Base-by-base conservation (phyloP, 805 yeast species). In the Yarrowia divulgata region DNA sequence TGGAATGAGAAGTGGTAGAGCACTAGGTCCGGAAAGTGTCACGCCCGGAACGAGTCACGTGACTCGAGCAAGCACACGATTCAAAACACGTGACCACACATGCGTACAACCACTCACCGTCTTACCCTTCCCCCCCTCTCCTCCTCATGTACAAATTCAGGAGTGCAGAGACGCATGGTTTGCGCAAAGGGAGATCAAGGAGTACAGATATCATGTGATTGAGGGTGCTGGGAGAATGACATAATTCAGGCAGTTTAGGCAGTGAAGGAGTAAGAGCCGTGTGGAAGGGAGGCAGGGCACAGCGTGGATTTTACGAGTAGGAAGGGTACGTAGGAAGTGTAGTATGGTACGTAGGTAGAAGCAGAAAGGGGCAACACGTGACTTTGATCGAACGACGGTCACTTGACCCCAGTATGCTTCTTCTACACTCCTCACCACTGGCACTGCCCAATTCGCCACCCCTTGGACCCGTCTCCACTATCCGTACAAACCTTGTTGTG, bases 121-220 rank as follows among this genome's bases (percentile, higher is more conserved):
- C 42, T 39, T 39, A 39, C 42, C 16, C 42, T 10, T 1, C 13
- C 8, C 4, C 23, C n/a, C 23, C 18, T 12, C 12, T 23, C 14
- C n/a, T 6, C 5, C 62, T 55, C 46, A 55, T 55, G 62, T 55
- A 40, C 62, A 55, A 40, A 23, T 55, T 55, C 63, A 57, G 63
- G 63, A 57, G 63, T 57, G 62, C 62, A 40, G 62, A 57, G 8
- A 16, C 48, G 63, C 63, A 57, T 57, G 63, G 63, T 57, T 57
- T 57, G 63, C 63, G 63, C 63, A 57, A 57, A 57, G 63, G 63
- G 63, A 39, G 60, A 57, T 40, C 63, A 57, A 57, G 63, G 63
- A 57, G 63, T 57, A 57, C 63, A 3, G 29, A 16, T 16, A 57
- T 57, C 63, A 57, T 57, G 63, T 57, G 63, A 57, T 57, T 55